These are phyloP conservation scores for Rhinocladiella similis DNA, from an alignment of 2,329 filamentous ascomycete species.

Conservation along the genomic window DNA sequence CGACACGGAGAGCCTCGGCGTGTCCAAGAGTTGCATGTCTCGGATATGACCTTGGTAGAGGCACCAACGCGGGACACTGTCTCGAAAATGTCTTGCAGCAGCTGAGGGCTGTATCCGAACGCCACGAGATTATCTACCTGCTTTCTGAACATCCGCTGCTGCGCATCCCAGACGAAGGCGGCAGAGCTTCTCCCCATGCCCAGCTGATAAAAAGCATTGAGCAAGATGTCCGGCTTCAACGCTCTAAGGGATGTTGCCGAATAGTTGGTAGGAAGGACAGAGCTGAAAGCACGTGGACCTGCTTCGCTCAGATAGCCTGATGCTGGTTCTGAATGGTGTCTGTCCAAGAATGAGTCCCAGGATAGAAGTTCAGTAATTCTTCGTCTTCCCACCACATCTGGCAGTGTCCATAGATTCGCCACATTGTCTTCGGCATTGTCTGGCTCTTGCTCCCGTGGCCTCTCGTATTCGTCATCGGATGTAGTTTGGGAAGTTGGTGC, in stretches of 20 bases:
- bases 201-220: conserved; percentile 41
- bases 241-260: conserved; percentile 3
- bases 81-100: conserved; percentile 14
- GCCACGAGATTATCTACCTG: conserved; percentile 47
- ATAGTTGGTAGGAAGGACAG: conserved; percentile 31
- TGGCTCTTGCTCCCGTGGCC: conserved; percentile 15
- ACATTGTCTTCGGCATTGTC: conserved; percentile 24
- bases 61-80: conserved; percentile 8
- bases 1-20: conserved; percentile 1
- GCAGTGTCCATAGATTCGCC: conserved; percentile 39
- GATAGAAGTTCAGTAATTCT: conserved; percentile 31
- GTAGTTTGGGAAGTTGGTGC: background rate
- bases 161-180: conserved; percentile 43
- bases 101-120: conserved; percentile 41
- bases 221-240: conserved; percentile 39
- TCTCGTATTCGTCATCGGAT: conserved; percentile 22
- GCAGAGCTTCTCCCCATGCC: conserved; percentile 46
- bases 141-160: conserved; percentile 39
- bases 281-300: conserved; percentile 41
- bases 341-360: conserved; percentile 44
- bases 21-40: background rate
- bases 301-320: conserved; percentile 48
- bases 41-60: conserved; percentile 3
- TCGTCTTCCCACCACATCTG: conserved; percentile 26
- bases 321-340: conserved; percentile 33